Percentiles rank a stretch among this genome's conserved stretches.
Evolutionary conservation across 768 basidiomycete genomes (phyloP).

Genomic region (Leccinum boreale): DNA sequence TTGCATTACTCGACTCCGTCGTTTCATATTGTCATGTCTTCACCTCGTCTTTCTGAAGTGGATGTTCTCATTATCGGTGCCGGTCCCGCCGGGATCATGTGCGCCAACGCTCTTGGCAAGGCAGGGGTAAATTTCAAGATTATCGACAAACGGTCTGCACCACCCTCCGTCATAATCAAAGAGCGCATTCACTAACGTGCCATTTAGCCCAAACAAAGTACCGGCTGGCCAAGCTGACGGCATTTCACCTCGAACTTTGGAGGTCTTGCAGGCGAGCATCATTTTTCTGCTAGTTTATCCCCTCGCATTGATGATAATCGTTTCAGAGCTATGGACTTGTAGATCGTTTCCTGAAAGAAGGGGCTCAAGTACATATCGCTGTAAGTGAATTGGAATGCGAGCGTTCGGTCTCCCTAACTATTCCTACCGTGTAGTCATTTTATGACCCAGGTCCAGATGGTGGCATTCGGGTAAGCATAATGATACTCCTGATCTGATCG

Average conservation of each 20-base stretch:
- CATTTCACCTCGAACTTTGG: constrained; percentile 28
- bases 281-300: not conserved
- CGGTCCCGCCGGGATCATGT: constrained; percentile 43
- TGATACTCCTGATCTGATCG: not conserved
- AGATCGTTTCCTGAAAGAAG: constrained; percentile 57
- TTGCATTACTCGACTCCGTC: not conserved
- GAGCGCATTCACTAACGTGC: not conserved
- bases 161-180: not conserved
- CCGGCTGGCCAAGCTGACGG: constrained; percentile 29
- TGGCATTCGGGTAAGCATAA: constrained; percentile 50
- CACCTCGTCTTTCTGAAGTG: constrained; percentile 27
- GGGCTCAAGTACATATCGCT: constrained; percentile 62
- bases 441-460: constrained; percentile 64
- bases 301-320: not conserved
- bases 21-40: constrained; percentile 10
- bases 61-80: constrained; percentile 44
- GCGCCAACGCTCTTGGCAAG: constrained; percentile 38
- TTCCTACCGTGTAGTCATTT: constrained; percentile 51
- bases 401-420: not conserved
- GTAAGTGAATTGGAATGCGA: constrained; percentile 36
- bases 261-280: constrained; percentile 44
- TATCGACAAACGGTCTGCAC: constrained; percentile 37
- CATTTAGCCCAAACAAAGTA: constrained; percentile 15
- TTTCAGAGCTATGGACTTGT: constrained; percentile 71
- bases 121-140: constrained; percentile 37